Base-by-base conservation (phyloP, 1,284 basidiomycete species). In the Malassezia nana region DNA sequence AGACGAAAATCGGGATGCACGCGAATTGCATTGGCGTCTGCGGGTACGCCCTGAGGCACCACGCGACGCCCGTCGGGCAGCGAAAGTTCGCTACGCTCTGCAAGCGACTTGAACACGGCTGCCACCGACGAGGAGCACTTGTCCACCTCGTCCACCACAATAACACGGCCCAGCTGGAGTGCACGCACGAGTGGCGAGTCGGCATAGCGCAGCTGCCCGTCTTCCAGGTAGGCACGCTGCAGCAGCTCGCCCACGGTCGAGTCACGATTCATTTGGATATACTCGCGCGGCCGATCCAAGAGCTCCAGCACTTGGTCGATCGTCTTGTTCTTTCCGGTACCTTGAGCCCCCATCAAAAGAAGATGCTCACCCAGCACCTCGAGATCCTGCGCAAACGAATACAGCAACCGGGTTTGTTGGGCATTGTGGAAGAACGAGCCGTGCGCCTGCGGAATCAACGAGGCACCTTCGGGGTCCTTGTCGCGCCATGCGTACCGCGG, bases 101-200 rank as follows among this genome's bases (percentile, higher is more conserved):
- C 74, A 18, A 76, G 61, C 25, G 65, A 69, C 46, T 72, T 67
- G 50, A 76, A 74, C 6, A 72, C 69, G 6, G 74, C 75, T 10
- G 69, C 68, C 33, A 76, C 75, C 6, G 67, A 63, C 8, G 75
- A 66, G 2, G 74, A 66, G 30, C 68, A 69, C 59, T 76, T 76
- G 63, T 76, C 75, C 1, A 68, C 74, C 55, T 76, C 75, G 53
- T 76, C 75, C 18, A 76, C 67, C 13, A 76, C 66, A n/a, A 75
- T 40, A n/a, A 75, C 63, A 1, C 75, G 63, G 3, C 75, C 75
- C 25, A 60, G 43, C 39, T 60, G 63, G 42, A 76, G 62, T 1
- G 74, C 75, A 7, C 73, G 64, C 4, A 76, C 62, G 12, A 76
- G 62, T 1, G 75, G 74, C 29, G 66, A 68, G 32, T 75, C 75